Evolutionary conservation across 768 basidiomycete genomes (phyloP).

Genomic region (Suillus brevipes): DNA sequence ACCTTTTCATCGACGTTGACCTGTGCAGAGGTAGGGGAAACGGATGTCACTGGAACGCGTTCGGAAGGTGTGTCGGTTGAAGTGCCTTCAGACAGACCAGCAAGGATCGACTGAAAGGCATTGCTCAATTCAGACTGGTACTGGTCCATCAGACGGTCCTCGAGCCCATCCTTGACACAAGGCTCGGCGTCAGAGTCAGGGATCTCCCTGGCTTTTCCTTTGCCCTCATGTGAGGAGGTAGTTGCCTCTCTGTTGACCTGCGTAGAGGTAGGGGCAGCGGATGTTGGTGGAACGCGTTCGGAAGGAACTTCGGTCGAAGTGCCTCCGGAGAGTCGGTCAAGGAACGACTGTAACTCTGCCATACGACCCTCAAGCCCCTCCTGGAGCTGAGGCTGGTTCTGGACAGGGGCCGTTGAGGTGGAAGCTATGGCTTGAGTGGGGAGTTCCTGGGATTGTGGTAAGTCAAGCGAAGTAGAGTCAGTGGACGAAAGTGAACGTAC

Average conservation of each 20-base stretch:
- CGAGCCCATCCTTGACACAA: background rate
- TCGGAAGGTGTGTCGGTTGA: background rate
- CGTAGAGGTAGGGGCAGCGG: background rate
- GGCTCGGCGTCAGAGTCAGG: constrained; percentile 1
- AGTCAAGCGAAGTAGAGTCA: background rate
- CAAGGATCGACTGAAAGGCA: constrained; percentile 1
- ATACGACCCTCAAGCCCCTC: background rate
- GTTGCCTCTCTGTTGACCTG: background rate
- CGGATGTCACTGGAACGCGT: constrained; percentile 3
- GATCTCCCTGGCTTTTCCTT: constrained; percentile 40
- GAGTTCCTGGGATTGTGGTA: background rate
- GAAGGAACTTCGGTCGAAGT: background rate
- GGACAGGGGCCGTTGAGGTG: background rate
- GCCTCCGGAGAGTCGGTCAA: background rate
- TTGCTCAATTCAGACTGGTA: constrained; percentile 11
- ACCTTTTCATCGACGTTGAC: background rate
- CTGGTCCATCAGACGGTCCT: constrained; percentile 10
- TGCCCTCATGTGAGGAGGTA: constrained; percentile 16
- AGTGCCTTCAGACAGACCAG: background rate
- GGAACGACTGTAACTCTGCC: constrained; percentile 3
- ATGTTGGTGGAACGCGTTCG: constrained; percentile 3
- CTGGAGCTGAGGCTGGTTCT: background rate
- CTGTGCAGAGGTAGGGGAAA: background rate
- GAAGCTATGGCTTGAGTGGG: constrained; percentile 1
- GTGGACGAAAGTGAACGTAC: background rate